A percentile compares a stretch with the other conserved stretches of the same genome.
Evolutionary conservation across 2,329 filamentous ascomycete species (phyloP).

Genomic region (Talaromyces amestolkiae): DNA sequence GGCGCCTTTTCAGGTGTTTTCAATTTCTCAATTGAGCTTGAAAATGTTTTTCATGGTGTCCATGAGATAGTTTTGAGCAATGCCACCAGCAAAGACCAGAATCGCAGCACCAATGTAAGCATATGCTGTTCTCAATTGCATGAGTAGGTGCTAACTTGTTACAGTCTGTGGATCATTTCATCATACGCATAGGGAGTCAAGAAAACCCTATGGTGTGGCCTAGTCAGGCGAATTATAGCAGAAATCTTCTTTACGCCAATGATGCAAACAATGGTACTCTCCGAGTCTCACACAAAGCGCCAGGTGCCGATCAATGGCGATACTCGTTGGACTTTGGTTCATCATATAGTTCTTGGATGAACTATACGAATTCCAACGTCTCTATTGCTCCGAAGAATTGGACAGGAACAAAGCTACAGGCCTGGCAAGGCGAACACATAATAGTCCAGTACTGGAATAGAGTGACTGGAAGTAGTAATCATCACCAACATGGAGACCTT

Average conservation of each 20-base stretch:
- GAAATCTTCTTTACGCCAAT: constrained; percentile 41
- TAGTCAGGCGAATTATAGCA: constrained; percentile 53
- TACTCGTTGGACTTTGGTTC: constrained; percentile 59
- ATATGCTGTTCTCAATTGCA: not conserved
- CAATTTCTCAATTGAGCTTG: constrained; percentile 49
- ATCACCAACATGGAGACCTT: constrained; percentile 56
- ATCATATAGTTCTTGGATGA: constrained; percentile 54
- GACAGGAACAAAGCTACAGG: constrained; percentile 53
- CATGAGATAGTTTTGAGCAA: constrained; percentile 55
- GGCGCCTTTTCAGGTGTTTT: constrained; percentile 52
- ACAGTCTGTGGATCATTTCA: constrained; percentile 53
- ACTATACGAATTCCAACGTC: constrained; percentile 49
- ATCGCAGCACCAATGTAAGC: constrained; percentile 29
- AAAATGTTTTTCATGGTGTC: constrained; percentile 56
- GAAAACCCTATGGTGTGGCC: constrained; percentile 59
- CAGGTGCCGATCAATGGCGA: constrained; percentile 60
- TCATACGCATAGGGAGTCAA: constrained; percentile 54
- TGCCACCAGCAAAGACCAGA: constrained; percentile 41
- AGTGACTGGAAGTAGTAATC: constrained; percentile 53
- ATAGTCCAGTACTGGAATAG: constrained; percentile 60
- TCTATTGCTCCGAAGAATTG: constrained; percentile 48
- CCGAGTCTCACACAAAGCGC: constrained; percentile 53
- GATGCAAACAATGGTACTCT: constrained; percentile 33
- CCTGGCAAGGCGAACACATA: constrained; percentile 58
- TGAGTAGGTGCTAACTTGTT: not conserved